Evolutionary conservation across 2,329 filamentous ascomycete genomes (phyloP), one percentile per base, ranked within the genome.

Genomic region (Ceratocystis cacaofunesta): DNA sequence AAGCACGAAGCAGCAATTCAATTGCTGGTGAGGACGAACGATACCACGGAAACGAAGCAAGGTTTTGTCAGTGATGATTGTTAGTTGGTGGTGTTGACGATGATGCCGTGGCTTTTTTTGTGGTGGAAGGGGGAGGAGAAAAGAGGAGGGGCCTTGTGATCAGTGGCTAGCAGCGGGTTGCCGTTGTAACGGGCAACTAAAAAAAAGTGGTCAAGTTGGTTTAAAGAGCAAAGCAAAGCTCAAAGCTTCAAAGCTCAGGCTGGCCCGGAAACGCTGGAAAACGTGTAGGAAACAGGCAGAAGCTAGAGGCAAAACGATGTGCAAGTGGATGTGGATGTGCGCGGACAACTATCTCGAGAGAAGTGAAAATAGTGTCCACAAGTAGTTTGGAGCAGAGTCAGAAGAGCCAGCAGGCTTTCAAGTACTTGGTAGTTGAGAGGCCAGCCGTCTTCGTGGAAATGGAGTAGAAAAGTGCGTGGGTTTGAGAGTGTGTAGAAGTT

Each of bases 341-440:
- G 10, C 36, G 12, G 36, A 41, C 48, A n/a, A 65, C 28, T 57
- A 43, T 50, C 19, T 36, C 57, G 41, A 61, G 62, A 63, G 48
- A 62, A 48, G 28, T 41, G 55, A 66, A 41, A 41, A 62, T 57
- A 41, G 30, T 43, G 61, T 61, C 32, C 8, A 52, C 22, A 46
- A 36, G 19, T 64, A 41, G 36, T 12, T 41, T 41, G 43, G 43
- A 60, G 43, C 48, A 57, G 52, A 58, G 63, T 41, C 41, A 57
- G 63, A 65, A 58, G 57, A 65, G 44, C 30, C 63, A 48, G 57
- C 25, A 55, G 57, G 55, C 63, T 65, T 48, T 65, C 63, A 65
- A 65, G 63, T 65, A 65, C 63, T 32, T 43, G 30, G 63, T 65
- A 65, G 63, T 65, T 65, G 63, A 65, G 57, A 65, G 63, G 63